Percentiles rank a stretch among this genome's conserved stretches.
Conservation (phyloP, 345 rosid species). For the Schrenkiella parvula region DNA sequence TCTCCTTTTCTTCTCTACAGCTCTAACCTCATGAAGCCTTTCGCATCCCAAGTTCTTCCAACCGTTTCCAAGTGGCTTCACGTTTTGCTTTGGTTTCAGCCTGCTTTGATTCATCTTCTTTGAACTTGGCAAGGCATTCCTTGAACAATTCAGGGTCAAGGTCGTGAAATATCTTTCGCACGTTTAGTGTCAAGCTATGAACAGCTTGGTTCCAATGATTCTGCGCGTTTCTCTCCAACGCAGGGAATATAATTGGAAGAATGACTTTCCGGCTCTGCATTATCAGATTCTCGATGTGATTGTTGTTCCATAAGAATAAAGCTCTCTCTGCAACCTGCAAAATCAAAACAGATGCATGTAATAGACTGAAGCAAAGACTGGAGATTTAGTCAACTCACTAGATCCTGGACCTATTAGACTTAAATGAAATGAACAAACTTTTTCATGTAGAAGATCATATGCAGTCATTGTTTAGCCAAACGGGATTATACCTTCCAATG, state of each 20-base stretch:
- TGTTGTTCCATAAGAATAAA: conserved; percentile 68
- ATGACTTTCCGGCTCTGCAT: conserved; percentile 58
- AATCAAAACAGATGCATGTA: conserved; percentile 6
- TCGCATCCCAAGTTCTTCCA: conserved; percentile 53
- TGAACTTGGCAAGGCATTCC: conserved; percentile 53
- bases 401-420: background rate
- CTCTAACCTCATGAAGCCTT: conserved; percentile 27
- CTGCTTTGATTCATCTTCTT: conserved; percentile 49
- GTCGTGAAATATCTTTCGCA: conserved; percentile 59
- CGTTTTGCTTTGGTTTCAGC: conserved; percentile 46
- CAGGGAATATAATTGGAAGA: conserved; percentile 62
- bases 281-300: conserved; percentile 65
- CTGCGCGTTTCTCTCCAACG: conserved; percentile 56
- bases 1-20: conserved; percentile 2
- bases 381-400: background rate
- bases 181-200: conserved; percentile 62
- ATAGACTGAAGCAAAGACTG: conserved; percentile 5
- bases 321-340: conserved; percentile 74
- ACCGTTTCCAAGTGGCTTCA: conserved; percentile 56
- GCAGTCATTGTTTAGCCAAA: background rate
- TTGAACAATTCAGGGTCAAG: conserved; percentile 61
- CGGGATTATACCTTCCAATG: background rate
- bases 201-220: conserved; percentile 76
- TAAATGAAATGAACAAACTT: background rate
- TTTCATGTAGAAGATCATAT: background rate